Conservation (phyloP, 2,329 filamentous ascomycete species). For the Botrytis pseudocinerea region DNA sequence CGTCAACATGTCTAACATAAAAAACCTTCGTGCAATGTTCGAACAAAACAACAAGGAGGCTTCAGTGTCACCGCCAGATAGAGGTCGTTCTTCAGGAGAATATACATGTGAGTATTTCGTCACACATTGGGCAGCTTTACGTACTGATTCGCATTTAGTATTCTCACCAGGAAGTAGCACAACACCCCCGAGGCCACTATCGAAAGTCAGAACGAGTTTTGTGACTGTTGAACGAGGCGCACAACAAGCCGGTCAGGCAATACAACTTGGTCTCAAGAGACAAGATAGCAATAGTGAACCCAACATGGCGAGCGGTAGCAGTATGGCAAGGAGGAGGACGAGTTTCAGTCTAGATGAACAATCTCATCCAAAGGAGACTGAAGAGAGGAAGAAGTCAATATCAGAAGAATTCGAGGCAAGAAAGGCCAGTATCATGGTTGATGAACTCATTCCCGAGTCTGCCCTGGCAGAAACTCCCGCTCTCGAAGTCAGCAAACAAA, state of each 20-base stretch:
- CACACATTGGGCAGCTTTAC: conserved; percentile 26
- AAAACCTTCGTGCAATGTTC: conserved; percentile 79
- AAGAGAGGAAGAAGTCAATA: conserved; percentile 35
- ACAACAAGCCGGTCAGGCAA: conserved; percentile 40
- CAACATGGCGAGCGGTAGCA: conserved; percentile 21
- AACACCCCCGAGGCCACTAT: conserved; percentile 64
- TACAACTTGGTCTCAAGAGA: conserved; percentile 46
- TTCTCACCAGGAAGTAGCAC: conserved; percentile 33
- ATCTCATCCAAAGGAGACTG: conserved; percentile 31
- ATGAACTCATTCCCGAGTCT: conserved; percentile 37
- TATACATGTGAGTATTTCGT: conserved; percentile 45
- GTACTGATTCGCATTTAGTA: conserved; percentile 26
- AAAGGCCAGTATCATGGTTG: conserved; percentile 34
- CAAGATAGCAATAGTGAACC: conserved; percentile 35
- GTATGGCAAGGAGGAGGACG: conserved; percentile 34
- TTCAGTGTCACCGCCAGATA: conserved; percentile 55
- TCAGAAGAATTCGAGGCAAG: conserved; percentile 33
- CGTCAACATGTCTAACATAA: conserved; percentile 37
- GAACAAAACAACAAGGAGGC: conserved; percentile 71
- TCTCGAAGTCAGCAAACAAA: conserved; percentile 30
- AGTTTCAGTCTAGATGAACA: conserved; percentile 39
- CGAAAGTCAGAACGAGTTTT: conserved; percentile 74
- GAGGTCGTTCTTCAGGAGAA: conserved; percentile 66
- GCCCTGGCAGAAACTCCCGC: conserved; percentile 35
- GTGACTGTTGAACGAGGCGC: conserved; percentile 63